Conservation (phyloP, 768 basidiomycete species). For the Xerocomellus amylosporus region DNA sequence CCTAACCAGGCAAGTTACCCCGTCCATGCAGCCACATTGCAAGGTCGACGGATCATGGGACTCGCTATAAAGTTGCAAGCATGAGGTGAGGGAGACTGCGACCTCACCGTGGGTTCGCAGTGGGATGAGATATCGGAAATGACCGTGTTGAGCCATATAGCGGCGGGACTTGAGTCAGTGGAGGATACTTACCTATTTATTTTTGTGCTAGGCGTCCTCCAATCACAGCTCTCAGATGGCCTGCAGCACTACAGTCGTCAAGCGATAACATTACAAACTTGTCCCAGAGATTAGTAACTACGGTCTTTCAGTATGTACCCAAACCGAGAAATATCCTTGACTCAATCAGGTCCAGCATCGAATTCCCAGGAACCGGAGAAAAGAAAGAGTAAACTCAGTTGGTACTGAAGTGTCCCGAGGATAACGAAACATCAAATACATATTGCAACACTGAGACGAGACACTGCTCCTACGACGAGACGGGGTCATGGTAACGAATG, state of each 20-base stretch:
- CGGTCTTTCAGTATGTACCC: no score
- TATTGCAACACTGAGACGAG: conserved; percentile 3
- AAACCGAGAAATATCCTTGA: background rate
- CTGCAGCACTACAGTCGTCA: no score
- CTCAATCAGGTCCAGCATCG: background rate
- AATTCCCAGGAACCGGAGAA: background rate
- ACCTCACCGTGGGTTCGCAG: background rate
- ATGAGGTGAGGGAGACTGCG: background rate
- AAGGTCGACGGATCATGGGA: no score
- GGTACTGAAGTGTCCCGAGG: conserved; percentile 4
- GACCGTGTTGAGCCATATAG: no score
- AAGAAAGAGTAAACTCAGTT: background rate
- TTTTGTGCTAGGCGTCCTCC: no score
- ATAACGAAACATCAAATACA: conserved; percentile 12
- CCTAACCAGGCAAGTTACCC: background rate
- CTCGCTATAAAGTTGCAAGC: background rate
- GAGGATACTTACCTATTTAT: no score
- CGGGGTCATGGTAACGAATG: conserved; percentile 12
- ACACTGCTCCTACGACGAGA: conserved; percentile 8
- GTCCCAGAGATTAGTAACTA: no score
- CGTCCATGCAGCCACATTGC: no score
- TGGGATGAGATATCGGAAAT: background rate
- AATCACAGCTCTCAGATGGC: no score
- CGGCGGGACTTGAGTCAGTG: no score
- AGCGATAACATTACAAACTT: no score